These are phyloP conservation scores for Aspergillus cavernicola DNA, from an alignment of 495 filamentous ascomycete genomes.

Conservation along the genomic window DNA sequence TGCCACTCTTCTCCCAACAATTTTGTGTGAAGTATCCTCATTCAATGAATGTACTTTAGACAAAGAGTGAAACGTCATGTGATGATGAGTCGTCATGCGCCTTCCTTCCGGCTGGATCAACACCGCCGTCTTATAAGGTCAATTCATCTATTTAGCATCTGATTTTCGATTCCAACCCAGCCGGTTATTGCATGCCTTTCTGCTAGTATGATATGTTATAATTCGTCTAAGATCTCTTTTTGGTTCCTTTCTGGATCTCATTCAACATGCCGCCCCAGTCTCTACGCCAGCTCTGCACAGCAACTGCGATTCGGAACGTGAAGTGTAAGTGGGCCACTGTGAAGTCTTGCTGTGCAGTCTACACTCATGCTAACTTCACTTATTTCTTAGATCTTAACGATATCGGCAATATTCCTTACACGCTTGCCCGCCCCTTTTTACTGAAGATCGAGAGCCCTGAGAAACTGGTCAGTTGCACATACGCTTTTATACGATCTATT, in stretches of 20 bases:
- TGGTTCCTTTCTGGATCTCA: slow-evolving; percentile 15
- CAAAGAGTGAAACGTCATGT: too few relatives aligned
- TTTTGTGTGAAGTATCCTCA: too few relatives aligned
- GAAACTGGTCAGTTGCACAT: slow-evolving; percentile 51
- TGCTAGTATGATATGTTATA: slow-evolving; percentile 16
- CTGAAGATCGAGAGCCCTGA: slow-evolving; percentile 59
- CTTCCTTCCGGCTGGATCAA: slow-evolving; percentile 1
- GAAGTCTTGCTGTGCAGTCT: not conserved
- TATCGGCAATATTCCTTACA: slow-evolving; percentile 63
- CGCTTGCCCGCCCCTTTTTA: slow-evolving; percentile 56
- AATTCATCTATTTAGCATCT: not conserved
- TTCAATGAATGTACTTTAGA: too few relatives aligned
- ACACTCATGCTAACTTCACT: not conserved
- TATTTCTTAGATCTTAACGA: slow-evolving; percentile 48
- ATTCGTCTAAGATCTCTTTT: slow-evolving; percentile 17
- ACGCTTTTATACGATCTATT: not conserved
- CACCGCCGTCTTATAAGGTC: slow-evolving; percentile 2
- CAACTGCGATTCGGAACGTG: slow-evolving; percentile 44
- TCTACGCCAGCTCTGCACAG: slow-evolving; percentile 39
- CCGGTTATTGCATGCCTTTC: slow-evolving; percentile 4
- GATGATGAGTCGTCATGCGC: not conserved
- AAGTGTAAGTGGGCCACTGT: slow-evolving; percentile 30
- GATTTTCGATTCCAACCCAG: not conserved
- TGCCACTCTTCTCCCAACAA: too few relatives aligned
- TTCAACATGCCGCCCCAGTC: slow-evolving; percentile 40